Conservation (phyloP, 495 filamentous ascomycete genomes). For the Penicillium taxi region DNA sequence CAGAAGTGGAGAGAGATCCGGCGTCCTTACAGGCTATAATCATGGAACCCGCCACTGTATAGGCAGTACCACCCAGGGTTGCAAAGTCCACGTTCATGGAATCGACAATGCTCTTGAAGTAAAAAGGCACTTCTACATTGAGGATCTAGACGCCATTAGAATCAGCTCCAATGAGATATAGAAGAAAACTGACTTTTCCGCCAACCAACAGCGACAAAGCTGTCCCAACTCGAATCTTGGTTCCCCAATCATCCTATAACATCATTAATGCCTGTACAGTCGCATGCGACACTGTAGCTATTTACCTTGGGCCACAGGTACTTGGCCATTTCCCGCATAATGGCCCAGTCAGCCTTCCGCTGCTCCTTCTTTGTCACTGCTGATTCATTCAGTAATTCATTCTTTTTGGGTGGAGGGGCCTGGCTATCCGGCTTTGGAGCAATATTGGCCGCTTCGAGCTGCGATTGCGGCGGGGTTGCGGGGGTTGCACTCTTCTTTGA, state of each 20-base stretch:
- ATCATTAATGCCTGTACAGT: background rate
- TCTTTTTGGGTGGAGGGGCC: slow-evolving; percentile 33
- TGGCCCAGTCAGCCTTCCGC: slow-evolving; percentile 94
- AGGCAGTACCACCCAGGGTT: slow-evolving; percentile 72
- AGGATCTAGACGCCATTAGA: slow-evolving; percentile 49
- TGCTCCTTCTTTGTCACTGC: slow-evolving; percentile 67
- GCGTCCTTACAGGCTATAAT: slow-evolving; percentile 73
- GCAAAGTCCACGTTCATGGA: slow-evolving; percentile 93
- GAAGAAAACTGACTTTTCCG: slow-evolving; percentile 54
- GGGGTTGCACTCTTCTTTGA: slow-evolving; percentile 6
- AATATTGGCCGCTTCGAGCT: slow-evolving; percentile 13
- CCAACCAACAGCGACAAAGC: slow-evolving; percentile 76
- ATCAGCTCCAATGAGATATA: no score
- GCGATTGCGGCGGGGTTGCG: slow-evolving; percentile 11
- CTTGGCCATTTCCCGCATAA: slow-evolving; percentile 92
- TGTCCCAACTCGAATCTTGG: slow-evolving; percentile 74
- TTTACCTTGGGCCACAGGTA: slow-evolving; percentile 93
- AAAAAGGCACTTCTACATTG: slow-evolving; percentile 97
- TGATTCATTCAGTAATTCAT: slow-evolving; percentile 49
- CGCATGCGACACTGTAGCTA: no score
- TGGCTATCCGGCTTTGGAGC: slow-evolving; percentile 18
- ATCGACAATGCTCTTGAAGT: slow-evolving; percentile 96
- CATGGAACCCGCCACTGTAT: slow-evolving; percentile 82
- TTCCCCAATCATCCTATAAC: slow-evolving; percentile 60
- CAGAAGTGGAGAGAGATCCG: no score